These are phyloP conservation scores for Echites panduratus DNA, from an alignment of 257 asterid genomes.

Conservation along the genomic window DNA sequence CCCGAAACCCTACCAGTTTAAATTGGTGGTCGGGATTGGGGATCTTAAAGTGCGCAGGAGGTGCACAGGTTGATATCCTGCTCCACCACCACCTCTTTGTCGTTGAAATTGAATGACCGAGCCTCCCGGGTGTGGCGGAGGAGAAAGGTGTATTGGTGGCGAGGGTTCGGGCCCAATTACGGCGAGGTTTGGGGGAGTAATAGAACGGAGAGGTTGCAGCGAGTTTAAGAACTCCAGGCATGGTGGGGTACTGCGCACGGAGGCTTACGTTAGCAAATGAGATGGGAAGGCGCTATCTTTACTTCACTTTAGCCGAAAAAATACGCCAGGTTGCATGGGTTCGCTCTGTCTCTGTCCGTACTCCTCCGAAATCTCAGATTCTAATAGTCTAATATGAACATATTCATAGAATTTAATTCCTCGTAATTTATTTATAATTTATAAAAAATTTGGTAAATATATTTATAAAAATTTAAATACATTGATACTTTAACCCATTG, in stretches of 20 bases:
- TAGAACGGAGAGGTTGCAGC: slow-evolving; percentile 33
- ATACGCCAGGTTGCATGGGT: no score
- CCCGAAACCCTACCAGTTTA: slow-evolving; percentile 16
- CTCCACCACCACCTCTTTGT: slow-evolving; percentile 36
- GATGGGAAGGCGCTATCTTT: no score
- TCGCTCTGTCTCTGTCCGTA: no score
- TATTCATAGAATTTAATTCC: no score
- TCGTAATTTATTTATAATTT: no score
- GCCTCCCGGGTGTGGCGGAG: slow-evolving; percentile 16
- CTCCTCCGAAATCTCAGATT: no score
- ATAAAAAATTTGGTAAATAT: no score
- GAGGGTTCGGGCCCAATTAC: slow-evolving; percentile 22
- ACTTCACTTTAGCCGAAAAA: no score
- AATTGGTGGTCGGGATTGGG: slow-evolving; percentile 7
- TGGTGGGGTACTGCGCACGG: slow-evolving; percentile 36
- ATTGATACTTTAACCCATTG: no score
- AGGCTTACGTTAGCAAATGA: slow-evolving; percentile 50
- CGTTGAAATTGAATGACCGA: slow-evolving; percentile 18
- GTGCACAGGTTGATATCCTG: slow-evolving; percentile 31
- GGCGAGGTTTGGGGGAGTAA: slow-evolving; percentile 44
- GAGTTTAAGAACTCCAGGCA: slow-evolving; percentile 64
- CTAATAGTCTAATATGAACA: no score
- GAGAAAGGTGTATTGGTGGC: slow-evolving; percentile 29
- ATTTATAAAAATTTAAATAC: no score
- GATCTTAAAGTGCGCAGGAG: slow-evolving; percentile 27